phyloP scores from a whole-genome alignment of 179 eudicot species.

The Gypsophila paniculata region DNA sequence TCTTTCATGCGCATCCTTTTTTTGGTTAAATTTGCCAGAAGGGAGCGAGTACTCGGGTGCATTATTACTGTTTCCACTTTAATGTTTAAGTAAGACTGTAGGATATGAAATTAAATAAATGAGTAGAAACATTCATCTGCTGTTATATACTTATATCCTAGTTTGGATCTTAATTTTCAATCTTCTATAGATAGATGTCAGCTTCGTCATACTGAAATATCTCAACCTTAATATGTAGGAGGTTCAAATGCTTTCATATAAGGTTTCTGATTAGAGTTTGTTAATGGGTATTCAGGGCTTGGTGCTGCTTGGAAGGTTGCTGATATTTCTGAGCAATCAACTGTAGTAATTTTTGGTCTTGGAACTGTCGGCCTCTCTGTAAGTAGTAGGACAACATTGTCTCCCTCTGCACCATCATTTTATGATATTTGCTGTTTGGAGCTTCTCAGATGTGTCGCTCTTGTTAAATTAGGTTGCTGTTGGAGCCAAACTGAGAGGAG shows the following conservation, averaged over 20 bases:
- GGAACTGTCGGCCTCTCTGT: constrained; percentile 99
- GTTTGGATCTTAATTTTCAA: neutral
- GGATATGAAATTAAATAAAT: neutral
- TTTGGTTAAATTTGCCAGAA: neutral
- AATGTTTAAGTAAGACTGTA: neutral
- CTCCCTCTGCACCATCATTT: neutral
- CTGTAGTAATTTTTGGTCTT: constrained; percentile 78
- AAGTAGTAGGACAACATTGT: constrained; percentile 30
- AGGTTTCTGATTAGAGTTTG: constrained; percentile 8
- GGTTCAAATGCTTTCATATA: neutral
- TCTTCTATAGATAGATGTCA: neutral
- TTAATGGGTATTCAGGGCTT: constrained; percentile 41
- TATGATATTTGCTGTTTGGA: neutral
- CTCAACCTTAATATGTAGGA: neutral
- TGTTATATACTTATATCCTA: neutral
- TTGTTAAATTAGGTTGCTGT: constrained; percentile 59
- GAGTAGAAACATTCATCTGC: neutral
- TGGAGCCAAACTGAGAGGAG: constrained; percentile 81
- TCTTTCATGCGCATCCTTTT: neutral
- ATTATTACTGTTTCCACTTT: neutral
- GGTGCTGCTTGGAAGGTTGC: constrained; percentile 99
- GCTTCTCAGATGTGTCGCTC: constrained; percentile 1
- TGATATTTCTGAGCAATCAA: constrained; percentile 61
- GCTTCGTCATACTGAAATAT: neutral
- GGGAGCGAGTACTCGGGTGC: neutral